phyloP scores from a whole-genome alignment of 768 basidiomycete genomes.

The Calocybe indica region DNA sequence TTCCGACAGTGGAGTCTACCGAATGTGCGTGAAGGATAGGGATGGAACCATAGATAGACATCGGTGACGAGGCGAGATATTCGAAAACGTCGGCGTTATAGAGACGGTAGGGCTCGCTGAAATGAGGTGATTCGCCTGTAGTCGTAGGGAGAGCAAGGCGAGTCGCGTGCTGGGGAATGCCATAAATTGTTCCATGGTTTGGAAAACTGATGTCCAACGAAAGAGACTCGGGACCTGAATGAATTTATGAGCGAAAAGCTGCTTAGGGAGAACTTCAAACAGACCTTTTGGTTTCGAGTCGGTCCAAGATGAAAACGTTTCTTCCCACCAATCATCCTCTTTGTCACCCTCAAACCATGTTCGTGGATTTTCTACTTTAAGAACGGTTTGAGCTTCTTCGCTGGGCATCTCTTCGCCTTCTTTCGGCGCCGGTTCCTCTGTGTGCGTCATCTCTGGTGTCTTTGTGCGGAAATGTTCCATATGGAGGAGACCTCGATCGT shows the following conservation, averaged over 20 bases:
- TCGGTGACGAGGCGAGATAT: constrained; percentile 75
- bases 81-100: constrained; percentile 97
- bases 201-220: constrained; percentile 93
- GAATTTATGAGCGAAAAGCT: constrained; percentile 1
- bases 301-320: constrained; percentile 80
- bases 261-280: constrained; percentile 1
- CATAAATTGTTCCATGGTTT: constrained; percentile 84
- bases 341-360: constrained; percentile 88
- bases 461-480: constrained; percentile 96
- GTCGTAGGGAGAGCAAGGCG: constrained; percentile 86
- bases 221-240: constrained; percentile 85
- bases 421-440: constrained; percentile 33
- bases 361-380: constrained; percentile 42
- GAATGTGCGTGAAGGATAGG: constrained; percentile 94
- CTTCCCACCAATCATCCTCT: constrained; percentile 87
- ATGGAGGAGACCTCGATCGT: constrained; percentile 85
- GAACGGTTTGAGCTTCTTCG: constrained; percentile 43
- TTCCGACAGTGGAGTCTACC: constrained; percentile 77
- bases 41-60: constrained; percentile 87
- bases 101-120: constrained; percentile 88
- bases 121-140: constrained; percentile 67
- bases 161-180: constrained; percentile 95
- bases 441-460: constrained; percentile 33
- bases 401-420: constrained; percentile 35
- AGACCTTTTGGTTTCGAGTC: constrained; percentile 95